phyloP scores from a whole-genome alignment of 2,329 filamentous ascomycete genomes.

The Aureobasidium vineae region DNA sequence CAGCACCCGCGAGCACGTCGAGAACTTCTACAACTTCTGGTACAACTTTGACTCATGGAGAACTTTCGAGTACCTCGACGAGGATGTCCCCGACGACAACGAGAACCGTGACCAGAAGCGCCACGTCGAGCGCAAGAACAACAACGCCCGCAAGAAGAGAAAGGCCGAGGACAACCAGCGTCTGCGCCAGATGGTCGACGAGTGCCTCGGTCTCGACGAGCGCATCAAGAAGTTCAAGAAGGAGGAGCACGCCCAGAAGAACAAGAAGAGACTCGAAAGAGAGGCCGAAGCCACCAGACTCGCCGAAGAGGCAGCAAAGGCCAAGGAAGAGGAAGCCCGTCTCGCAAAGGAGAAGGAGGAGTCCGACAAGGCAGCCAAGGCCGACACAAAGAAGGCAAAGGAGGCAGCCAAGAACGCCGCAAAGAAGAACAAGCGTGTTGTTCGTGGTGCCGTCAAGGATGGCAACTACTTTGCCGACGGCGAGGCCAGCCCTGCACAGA shows the following conservation, averaged over 20 bases:
- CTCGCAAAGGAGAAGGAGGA: conserved; percentile 81
- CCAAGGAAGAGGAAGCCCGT: conserved; percentile 80
- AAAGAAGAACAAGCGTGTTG: conserved; percentile 99
- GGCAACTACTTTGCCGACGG: conserved; percentile 84
- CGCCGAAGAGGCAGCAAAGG: conserved; percentile 77
- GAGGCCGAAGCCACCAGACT: conserved; percentile 89
- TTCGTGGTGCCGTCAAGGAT: conserved; percentile 92
- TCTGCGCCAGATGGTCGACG: conserved; percentile 85
- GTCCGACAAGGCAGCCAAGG: conserved; percentile 78
- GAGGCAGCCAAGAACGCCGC: conserved; percentile 97
- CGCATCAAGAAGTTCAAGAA: conserved; percentile 97
- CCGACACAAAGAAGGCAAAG: conserved; percentile 90
- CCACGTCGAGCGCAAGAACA: conserved; percentile 97
- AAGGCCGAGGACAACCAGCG: conserved; percentile 97
- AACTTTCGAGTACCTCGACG: conserved; percentile 95
- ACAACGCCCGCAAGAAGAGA: conserved; percentile 97
- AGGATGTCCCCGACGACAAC: conserved; percentile 98
- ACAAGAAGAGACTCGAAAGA: conserved; percentile 87
- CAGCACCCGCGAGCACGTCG: conserved; percentile 82
- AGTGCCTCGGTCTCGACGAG: conserved; percentile 79
- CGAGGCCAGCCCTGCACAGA: conserved; percentile 71
- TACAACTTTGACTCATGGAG: conserved; percentile 99
- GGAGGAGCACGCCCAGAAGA: conserved; percentile 88
- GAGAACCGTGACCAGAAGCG: conserved; percentile 99
- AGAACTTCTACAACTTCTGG: conserved; percentile 99